Evolutionary conservation across 768 basidiomycete species (phyloP), one percentile per base, ranked within the genome.

Genomic region (Panus rudis): DNA sequence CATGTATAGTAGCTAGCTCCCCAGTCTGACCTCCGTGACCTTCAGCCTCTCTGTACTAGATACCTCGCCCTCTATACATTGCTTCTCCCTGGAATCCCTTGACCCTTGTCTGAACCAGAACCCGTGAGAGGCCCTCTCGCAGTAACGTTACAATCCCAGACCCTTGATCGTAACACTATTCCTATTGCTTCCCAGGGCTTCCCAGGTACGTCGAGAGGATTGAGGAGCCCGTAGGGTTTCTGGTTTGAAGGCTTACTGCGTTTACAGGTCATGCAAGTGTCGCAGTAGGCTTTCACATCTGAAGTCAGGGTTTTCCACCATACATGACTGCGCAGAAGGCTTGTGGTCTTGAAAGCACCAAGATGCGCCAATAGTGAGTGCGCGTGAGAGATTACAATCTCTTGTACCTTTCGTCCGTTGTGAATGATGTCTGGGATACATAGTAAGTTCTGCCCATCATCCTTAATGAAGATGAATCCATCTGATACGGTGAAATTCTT

Each of bases 301-400:
- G 22, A 4, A 0, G 49, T 54, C 40, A 71, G 62, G 0, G 52
- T 42, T n/a, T 61, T 62, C 70, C 70, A 70, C 67, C 69, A 70
- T 0, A 68, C 60, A 5, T 64, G 43, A 16, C 65, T 56, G 5
- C 54, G 28, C 0, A 70, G 49, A 24, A 62, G 65, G 1, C 43
- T 25, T 0, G 68, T 10, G 0, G 67, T 71, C 42, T 70, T 71
- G 1, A 7, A 21, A 0, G 49, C 20, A 1, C 69, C 65, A 0
- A 71, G 42, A 37, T 71, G 70, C 0, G 67, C 69, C 1, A 71
- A 39, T 0, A 71, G 6, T 0, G 63, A 66, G 28, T 71, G 70
- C 0, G 65, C 67, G 21, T 69, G 64, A 0, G 46, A 46, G 0
- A 71, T 67, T 0, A 71, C 14, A 0, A 61, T 49, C 41, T 69